Evolutionary conservation across 768 basidiomycete species (phyloP), one percentile per base, ranked within the genome.

Genomic region (Trametes coccinea): DNA sequence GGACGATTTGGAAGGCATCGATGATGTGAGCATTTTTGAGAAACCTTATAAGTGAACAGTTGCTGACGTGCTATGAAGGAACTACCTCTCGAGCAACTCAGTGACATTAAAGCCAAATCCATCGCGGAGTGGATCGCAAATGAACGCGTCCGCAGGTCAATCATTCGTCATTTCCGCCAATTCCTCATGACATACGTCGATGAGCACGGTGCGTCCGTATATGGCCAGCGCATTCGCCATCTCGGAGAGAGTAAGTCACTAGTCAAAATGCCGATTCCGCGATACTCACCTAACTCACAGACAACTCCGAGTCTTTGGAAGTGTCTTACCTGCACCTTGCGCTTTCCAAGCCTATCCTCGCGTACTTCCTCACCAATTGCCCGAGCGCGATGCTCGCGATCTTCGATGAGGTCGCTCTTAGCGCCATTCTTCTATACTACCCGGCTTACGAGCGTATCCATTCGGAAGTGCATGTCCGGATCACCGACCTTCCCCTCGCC

Each of bases 111-210:
- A 72, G 93, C 95, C 41, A 93, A 95, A 71, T 95, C 93, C 11
- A 94, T 99, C 59, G 90, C 91, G 27, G 97, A 98, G 74, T 99
- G 97, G 97, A 95, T 98, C 68, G 89, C 93, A 16, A 89, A 89
- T 59, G 93, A 95, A 60, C 86, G 92, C 44, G 96, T 98, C 66
- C 86, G 90, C 66, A 83, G 92, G 56, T 89, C 95, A 0, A 94
- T 99, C 64, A 84, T 91, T 67, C 86, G 89, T 64, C 93, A 98
- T 74, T 98, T 99, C 81, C 85, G 92, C 48, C 87, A 93, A 67
- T 99, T 99, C 76, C 79, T 99, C 57, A 92, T 95, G 85, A 96
- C 93, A 10, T 95, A 95, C 70, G 90, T 93, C 45, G 97, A 99
- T 69, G 95, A 96, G 56, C 83, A 89, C 61, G 92, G 92, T 22